phyloP scores from a whole-genome alignment of 2,329 filamentous ascomycete species.

The Aspergillus aculeatus region DNA sequence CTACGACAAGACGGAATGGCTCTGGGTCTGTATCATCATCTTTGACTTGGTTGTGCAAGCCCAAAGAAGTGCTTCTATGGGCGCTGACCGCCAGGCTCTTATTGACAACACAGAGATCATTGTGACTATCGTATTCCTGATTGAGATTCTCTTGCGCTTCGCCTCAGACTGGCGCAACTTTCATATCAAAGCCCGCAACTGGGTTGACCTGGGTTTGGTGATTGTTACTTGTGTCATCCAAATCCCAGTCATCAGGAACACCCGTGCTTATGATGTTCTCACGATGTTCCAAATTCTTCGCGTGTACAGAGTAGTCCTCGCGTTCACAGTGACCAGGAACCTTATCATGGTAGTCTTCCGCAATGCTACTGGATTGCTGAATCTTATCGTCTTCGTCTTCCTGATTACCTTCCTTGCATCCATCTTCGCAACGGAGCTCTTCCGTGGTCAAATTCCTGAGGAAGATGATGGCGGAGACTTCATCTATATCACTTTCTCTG shows the following conservation, averaged over 20 bases:
- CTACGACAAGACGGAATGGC: constrained; percentile 69
- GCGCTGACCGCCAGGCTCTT: constrained; percentile 56
- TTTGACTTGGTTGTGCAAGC: constrained; percentile 78
- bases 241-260: constrained; percentile 73
- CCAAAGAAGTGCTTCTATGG: constrained; percentile 74
- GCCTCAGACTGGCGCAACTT: constrained; percentile 78
- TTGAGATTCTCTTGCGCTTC: constrained; percentile 81
- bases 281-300: constrained; percentile 91
- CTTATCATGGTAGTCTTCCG: constrained; percentile 84
- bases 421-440: constrained; percentile 90
- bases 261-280: constrained; percentile 77
- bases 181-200: constrained; percentile 69
- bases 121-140: constrained; percentile 73
- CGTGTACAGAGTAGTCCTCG: constrained; percentile 87
- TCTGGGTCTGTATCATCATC: constrained; percentile 80
- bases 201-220: constrained; percentile 77
- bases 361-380: constrained; percentile 87
- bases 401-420: constrained; percentile 90
- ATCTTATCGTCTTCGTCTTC: constrained; percentile 94
- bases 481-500: constrained; percentile 74
- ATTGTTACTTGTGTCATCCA: constrained; percentile 82
- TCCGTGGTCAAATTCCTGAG: constrained; percentile 77
- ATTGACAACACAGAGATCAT: constrained; percentile 71
- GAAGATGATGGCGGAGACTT: constrained; percentile 61
- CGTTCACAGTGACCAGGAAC: constrained; percentile 80